Conservation (phyloP, 2,329 filamentous ascomycete genomes). For the Plenodomus biglobosus region DNA sequence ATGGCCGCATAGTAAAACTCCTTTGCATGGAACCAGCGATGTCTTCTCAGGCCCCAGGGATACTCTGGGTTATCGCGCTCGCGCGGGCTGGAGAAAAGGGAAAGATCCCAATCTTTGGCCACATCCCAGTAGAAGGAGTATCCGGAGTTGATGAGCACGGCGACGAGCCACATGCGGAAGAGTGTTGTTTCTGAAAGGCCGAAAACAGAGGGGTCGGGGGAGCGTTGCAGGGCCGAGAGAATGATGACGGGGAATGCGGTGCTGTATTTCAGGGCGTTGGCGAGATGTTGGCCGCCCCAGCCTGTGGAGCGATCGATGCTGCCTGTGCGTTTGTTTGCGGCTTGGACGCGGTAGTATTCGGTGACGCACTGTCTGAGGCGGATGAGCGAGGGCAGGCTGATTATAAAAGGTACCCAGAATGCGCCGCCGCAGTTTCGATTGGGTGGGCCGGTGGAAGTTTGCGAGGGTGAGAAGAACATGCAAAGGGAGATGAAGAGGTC, state of each 20-base stretch:
- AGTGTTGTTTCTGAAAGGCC: constrained; percentile 59
- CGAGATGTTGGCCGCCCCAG: constrained; percentile 83
- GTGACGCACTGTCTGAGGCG: constrained; percentile 90
- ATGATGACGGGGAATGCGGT: constrained; percentile 90
- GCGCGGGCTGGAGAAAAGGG: constrained; percentile 66
- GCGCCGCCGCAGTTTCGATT: constrained; percentile 79
- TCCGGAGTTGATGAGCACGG: constrained; percentile 77
- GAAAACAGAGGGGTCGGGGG: constrained; percentile 55
- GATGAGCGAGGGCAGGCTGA: constrained; percentile 80
- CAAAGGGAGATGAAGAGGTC: constrained; percentile 87
- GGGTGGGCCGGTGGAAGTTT: constrained; percentile 76
- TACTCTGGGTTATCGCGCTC: constrained; percentile 65
- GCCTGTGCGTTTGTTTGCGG: constrained; percentile 48
- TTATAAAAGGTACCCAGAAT: constrained; percentile 79
- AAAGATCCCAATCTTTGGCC: constrained; percentile 93
- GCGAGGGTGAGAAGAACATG: constrained; percentile 78
- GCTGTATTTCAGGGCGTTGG: constrained; percentile 94
- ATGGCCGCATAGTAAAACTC: constrained; percentile 83
- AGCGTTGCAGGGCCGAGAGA: constrained; percentile 72
- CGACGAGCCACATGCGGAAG: constrained; percentile 63
- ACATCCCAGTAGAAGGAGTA: constrained; percentile 99
- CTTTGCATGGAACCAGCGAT: constrained; percentile 70
- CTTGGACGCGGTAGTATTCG: constrained; percentile 75
- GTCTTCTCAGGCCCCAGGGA: constrained; percentile 74
- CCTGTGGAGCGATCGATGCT: constrained; percentile 53